A percentile compares a stretch with the other conserved stretches of the same genome.
phyloP scores from a whole-genome alignment of 176 grass and related monocot genomes.

The Avena atlantica region DNA sequence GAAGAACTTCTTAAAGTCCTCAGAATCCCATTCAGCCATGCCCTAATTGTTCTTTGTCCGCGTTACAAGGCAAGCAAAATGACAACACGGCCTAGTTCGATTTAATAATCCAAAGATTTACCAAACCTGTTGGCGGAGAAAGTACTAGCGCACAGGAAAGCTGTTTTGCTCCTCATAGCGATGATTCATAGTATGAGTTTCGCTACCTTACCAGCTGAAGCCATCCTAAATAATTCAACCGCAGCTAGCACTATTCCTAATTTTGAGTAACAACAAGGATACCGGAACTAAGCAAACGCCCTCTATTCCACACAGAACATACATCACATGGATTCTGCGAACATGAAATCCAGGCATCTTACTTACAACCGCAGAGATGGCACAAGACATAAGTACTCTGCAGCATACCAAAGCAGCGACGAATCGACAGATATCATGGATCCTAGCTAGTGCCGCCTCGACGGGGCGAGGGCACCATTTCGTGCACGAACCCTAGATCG shows the following conservation, averaged over 20 bases:
- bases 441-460: neutral
- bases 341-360: neutral
- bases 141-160: neutral
- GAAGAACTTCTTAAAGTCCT: neutral
- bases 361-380: too few species aligned
- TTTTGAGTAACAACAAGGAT: too few species aligned
- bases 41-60: neutral
- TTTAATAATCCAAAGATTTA: neutral
- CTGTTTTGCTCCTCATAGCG: neutral
- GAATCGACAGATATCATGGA: neutral
- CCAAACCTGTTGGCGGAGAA: neutral
- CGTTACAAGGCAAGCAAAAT: neutral
- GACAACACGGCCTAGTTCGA: neutral
- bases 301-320: neutral
- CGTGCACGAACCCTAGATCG: constrained; percentile 30
- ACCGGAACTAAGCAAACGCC: neutral
- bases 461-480: neutral
- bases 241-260: neutral
- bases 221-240: neutral
- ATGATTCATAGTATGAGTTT: neutral
- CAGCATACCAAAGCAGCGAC: neutral
- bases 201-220: neutral
- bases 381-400: neutral
- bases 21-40: neutral
- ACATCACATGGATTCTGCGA: neutral